Percentiles rank a stretch among this genome's conserved stretches.
phyloP scores from a whole-genome alignment of 768 basidiomycete genomes.

The Termitomyces sp. region DNA sequence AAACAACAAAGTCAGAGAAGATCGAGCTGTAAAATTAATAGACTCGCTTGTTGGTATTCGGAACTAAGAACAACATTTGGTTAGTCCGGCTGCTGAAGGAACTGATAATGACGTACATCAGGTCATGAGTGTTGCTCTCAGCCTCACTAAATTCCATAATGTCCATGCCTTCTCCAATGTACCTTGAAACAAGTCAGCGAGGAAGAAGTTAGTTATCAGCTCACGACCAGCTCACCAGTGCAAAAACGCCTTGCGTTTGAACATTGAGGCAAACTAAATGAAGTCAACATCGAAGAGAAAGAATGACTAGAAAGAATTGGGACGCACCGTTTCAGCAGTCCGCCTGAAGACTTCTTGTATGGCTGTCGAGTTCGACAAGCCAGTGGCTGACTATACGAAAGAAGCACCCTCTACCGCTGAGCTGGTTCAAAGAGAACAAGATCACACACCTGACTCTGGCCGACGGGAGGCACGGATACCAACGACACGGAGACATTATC shows the following conservation, averaged over 20 bases:
- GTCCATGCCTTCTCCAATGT: slow-evolving; percentile 91
- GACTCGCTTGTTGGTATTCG: slow-evolving; percentile 81
- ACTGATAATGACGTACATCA: slow-evolving; percentile 55
- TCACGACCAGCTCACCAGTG: slow-evolving; percentile 53
- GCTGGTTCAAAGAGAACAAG: background rate
- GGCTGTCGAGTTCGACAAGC: slow-evolving; percentile 74
- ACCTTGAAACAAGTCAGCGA: slow-evolving; percentile 32
- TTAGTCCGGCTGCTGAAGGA: background rate
- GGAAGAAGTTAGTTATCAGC: background rate
- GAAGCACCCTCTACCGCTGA: background rate
- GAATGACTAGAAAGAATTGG: background rate
- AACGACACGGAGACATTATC: slow-evolving; percentile 86
- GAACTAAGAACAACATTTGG: slow-evolving; percentile 39
- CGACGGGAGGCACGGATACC: slow-evolving; percentile 81
- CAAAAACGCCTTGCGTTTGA: slow-evolving; percentile 79
- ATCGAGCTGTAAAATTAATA: background rate
- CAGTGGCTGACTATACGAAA: slow-evolving; percentile 53
- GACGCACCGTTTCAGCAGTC: slow-evolving; percentile 53
- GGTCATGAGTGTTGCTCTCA: slow-evolving; percentile 76
- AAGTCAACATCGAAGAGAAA: slow-evolving; percentile 2
- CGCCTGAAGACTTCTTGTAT: slow-evolving; percentile 87
- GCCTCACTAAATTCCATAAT: slow-evolving; percentile 83
- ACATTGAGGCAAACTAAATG: slow-evolving; percentile 73
- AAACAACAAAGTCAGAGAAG: background rate
- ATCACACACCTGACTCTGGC: slow-evolving; percentile 59